phyloP scores from a whole-genome alignment of 345 rosid genomes.

The Populus davidiana region DNA sequence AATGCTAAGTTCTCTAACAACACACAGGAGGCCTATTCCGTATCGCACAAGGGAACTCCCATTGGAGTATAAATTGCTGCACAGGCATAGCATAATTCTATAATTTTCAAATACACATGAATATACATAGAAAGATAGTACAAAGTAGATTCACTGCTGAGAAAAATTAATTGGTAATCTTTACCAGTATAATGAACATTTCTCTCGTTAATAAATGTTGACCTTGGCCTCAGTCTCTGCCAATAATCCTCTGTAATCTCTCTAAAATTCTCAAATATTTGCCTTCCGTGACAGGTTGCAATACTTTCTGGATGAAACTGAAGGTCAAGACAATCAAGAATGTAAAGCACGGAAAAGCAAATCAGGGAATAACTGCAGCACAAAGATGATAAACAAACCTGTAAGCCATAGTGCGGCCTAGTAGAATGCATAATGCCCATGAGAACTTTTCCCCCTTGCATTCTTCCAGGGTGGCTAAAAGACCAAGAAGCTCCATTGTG shows the following conservation, averaged over 20 bases:
- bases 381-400: conserved; percentile 45
- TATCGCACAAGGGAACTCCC: not conserved
- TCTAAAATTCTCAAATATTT: conserved; percentile 74
- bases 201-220: conserved; percentile 37
- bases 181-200: conserved; percentile 50
- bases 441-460: conserved; percentile 43
- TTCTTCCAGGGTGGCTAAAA: conserved; percentile 27
- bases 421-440: conserved; percentile 91
- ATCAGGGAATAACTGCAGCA: not conserved
- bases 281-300: conserved; percentile 77
- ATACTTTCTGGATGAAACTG: conserved; percentile 99
- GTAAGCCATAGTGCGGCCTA: conserved; percentile 91
- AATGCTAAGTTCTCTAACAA: not conserved
- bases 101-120: too few species aligned
- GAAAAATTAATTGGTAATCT: not conserved
- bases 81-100: too few species aligned
- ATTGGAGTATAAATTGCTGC: not conserved
- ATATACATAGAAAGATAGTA: not conserved
- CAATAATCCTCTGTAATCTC: conserved; percentile 71
- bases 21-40: not conserved
- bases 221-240: conserved; percentile 33
- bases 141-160: not conserved
- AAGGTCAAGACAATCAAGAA: conserved; percentile 25
- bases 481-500: conserved; percentile 30
- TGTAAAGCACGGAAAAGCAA: conserved; percentile 6